These are phyloP conservation scores for Nakaseomyces glabratus DNA, from an alignment of 1,139 yeast genomes.

Conservation along the genomic window DNA sequence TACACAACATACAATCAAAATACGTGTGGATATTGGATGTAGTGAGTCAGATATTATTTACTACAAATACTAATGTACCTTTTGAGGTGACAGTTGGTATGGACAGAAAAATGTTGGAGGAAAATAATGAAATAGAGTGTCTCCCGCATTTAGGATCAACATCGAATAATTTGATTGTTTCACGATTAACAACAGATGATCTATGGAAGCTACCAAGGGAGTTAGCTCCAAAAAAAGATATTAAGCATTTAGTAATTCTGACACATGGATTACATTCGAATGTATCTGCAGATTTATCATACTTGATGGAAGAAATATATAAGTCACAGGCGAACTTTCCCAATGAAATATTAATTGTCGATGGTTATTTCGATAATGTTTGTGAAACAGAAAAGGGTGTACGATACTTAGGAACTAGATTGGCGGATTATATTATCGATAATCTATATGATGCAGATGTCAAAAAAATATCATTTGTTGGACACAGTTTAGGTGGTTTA, in stretches of 20 bases:
- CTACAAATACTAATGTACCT: constrained; percentile 54
- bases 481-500: constrained; percentile 89
- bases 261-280: constrained; percentile 94
- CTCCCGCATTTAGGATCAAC: constrained; percentile 9
- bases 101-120: constrained; percentile 36
- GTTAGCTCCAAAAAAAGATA: constrained; percentile 10
- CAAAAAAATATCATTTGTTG: constrained; percentile 68
- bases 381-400: constrained; percentile 89
- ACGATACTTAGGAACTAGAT: constrained; percentile 71
- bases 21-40: constrained; percentile 78
- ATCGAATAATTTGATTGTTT: constrained; percentile 36
- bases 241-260: constrained; percentile 32
- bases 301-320: constrained; percentile 75
- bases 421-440: constrained; percentile 67
- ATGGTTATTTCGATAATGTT: constrained; percentile 76
- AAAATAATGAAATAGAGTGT: constrained; percentile 11
- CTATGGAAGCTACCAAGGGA: constrained; percentile 63
- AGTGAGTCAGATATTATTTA: constrained; percentile 71
- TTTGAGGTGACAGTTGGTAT: constrained; percentile 61
- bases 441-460: constrained; percentile 44
- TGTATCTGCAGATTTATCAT: constrained; percentile 79
- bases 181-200: constrained; percentile 53
- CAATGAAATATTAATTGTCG: constrained; percentile 55
- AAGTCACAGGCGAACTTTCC: constrained; percentile 36
- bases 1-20: constrained; percentile 36